phyloP scores from a whole-genome alignment of 2,329 filamentous ascomycete genomes.

The Keithomyces neogunnii region DNA sequence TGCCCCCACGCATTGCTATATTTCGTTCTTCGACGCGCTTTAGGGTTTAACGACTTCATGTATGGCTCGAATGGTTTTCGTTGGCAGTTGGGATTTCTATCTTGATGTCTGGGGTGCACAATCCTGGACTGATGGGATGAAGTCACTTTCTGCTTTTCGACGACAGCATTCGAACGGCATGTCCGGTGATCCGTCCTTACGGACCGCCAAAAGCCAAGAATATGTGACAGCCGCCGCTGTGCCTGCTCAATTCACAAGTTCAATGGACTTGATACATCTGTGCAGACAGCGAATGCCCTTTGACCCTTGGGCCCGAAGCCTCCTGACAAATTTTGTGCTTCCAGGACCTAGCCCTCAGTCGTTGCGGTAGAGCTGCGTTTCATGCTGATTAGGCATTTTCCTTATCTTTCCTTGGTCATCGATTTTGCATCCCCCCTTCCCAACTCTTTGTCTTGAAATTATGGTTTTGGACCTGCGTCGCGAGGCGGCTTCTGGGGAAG shows the following conservation, averaged over 20 bases:
- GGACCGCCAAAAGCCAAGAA: slow-evolving; percentile 9
- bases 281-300: slow-evolving; percentile 3
- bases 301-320: slow-evolving; percentile 3
- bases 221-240: background rate
- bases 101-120: slow-evolving; percentile 1
- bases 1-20: slow-evolving; percentile 28
- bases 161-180: slow-evolving; percentile 28
- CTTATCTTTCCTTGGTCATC: slow-evolving; percentile 20
- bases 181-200: slow-evolving; percentile 24
- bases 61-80: slow-evolving; percentile 30
- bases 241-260: background rate
- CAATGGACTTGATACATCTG: slow-evolving; percentile 2
- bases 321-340: background rate
- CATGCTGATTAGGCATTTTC: slow-evolving; percentile 17
- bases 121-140: slow-evolving; percentile 4
- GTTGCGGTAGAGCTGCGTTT: slow-evolving; percentile 30
- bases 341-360: slow-evolving; percentile 16
- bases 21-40: slow-evolving; percentile 34
- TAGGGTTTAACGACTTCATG: slow-evolving; percentile 21
- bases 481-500: slow-evolving; percentile 29
- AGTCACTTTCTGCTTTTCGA: slow-evolving; percentile 10
- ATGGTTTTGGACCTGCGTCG: slow-evolving; percentile 17
- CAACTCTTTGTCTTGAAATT: slow-evolving; percentile 11
- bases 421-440: slow-evolving; percentile 5
- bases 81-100: slow-evolving; percentile 10